These are phyloP conservation scores for Neobulgaria alba DNA, from an alignment of 2,329 filamentous ascomycete species.

Conservation along the genomic window DNA sequence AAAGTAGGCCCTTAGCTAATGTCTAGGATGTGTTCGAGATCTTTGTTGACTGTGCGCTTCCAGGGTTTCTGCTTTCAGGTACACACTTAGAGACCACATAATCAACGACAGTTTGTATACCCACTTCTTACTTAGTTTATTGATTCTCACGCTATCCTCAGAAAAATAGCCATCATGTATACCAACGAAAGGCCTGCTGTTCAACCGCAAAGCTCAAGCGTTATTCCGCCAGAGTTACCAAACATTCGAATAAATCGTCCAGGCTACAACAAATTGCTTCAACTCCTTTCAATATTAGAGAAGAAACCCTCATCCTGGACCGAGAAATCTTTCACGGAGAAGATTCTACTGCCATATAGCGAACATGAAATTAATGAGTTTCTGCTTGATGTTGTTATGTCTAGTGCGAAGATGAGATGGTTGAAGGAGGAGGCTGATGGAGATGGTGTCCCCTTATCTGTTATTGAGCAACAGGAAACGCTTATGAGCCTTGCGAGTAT, in stretches of 20 bases:
- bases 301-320: neutral
- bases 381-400: neutral
- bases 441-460: neutral
- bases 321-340: neutral
- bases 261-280: neutral
- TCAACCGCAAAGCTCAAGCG: no score
- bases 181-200: no score
- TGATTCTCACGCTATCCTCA: no score
- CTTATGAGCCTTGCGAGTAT: slow-evolving; percentile 74
- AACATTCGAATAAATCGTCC: neutral
- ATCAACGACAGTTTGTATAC: no score
- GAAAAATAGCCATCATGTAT: no score
- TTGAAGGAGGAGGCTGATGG: neutral
- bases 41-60: no score
- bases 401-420: neutral
- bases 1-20: no score
- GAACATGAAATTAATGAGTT: neutral
- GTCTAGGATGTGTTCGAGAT: no score
- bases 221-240: no score
- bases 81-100: no score
- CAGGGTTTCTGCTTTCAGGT: no score
- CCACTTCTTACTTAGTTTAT: no score
- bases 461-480: slow-evolving; percentile 51
- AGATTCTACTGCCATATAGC: neutral
- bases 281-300: neutral